Evolutionary conservation across 495 filamentous ascomycete species (phyloP), one percentile per base, ranked within the genome.

Genomic region (Xylaria cubensis): DNA sequence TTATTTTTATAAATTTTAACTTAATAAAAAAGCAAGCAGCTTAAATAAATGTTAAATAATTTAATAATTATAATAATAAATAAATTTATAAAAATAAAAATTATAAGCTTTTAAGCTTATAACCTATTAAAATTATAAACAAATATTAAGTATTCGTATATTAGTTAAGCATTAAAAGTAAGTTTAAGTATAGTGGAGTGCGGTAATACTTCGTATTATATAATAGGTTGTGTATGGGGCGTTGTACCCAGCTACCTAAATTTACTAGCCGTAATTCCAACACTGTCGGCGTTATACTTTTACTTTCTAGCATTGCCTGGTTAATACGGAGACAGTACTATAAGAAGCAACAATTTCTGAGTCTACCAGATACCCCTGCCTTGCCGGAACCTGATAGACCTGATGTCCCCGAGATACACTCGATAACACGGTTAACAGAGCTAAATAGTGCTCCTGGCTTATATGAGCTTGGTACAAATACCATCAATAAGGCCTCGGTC

Each of bases 71-170:
- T 34, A 34, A 34, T 34, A n/a, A 24, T 10, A 53, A n/a, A n/a
- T n/a, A n/a, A 2, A 24, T 53, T 24, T 24, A 24, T 1, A 53
- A 72, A 73, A n/a, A n/a, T n/a, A n/a, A n/a, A n/a, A n/a, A n/a
- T 50, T 51, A 19, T 70, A 50, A 29, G 15, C 64, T 50, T 72
- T 9, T n/a, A 13, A 32, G 63, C 41, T 51, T 72, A 72, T 66
- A 65, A 64, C 32, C n/a, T 41, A 48, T 36, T 32, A 70, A 72
- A 4, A 34, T 34, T 34, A 34, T 34, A 34, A 34, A 4, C 4
- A 34, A 34, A 34, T 34, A 34, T 4, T 34, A 34, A 34, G 4
- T 2, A 34, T 34, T 34, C 4, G 4, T 34, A 34, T 34, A 34
- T 34, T 34, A 4, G 32, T 34, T 34, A 34, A 34, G 32, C 4